Evolutionary conservation across 352 stramenopile genomes (phyloP).

Genomic region (Pythium phragmitis): DNA sequence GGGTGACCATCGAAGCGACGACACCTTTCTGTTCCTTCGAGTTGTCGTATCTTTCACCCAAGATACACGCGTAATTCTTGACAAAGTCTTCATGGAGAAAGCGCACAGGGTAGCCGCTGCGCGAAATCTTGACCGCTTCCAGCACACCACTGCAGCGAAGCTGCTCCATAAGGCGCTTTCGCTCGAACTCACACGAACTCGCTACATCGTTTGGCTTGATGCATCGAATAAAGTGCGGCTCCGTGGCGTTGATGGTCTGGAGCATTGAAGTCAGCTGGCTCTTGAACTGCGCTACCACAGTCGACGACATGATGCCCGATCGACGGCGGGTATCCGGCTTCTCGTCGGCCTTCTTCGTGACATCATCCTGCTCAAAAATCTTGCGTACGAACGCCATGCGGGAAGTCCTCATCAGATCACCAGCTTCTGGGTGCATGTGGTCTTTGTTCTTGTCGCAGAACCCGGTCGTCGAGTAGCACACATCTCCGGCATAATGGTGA

Average conservation of each 20-base stretch:
- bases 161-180: slow-evolving; percentile 73
- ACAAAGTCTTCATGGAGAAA: slow-evolving; percentile 93
- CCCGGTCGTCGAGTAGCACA: slow-evolving; percentile 76
- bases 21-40: slow-evolving; percentile 54
- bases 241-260: slow-evolving; percentile 92
- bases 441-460: slow-evolving; percentile 93
- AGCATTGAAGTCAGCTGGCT: slow-evolving; percentile 92
- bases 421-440: slow-evolving; percentile 78
- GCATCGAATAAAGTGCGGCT: slow-evolving; percentile 92
- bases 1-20: slow-evolving; percentile 44
- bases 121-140: slow-evolving; percentile 88
- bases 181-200: slow-evolving; percentile 61
- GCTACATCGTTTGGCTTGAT: slow-evolving; percentile 87
- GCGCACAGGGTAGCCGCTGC: slow-evolving; percentile 92
- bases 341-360: slow-evolving; percentile 35
- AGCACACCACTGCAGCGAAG: slow-evolving; percentile 86
- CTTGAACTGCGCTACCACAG: slow-evolving; percentile 92
- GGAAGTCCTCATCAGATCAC: slow-evolving; percentile 72
- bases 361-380: slow-evolving; percentile 57
- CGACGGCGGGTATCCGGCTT: slow-evolving; percentile 38
- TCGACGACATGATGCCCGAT: slow-evolving; percentile 82
- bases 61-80: slow-evolving; percentile 75
- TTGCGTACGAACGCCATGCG: slow-evolving; percentile 60
- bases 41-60: slow-evolving; percentile 41
- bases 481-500: slow-evolving; percentile 82